A percentile compares a stretch with the other conserved stretches of the same genome.
phyloP scores from a whole-genome alignment of 306 rosid species.

The Parietaria judaica region DNA sequence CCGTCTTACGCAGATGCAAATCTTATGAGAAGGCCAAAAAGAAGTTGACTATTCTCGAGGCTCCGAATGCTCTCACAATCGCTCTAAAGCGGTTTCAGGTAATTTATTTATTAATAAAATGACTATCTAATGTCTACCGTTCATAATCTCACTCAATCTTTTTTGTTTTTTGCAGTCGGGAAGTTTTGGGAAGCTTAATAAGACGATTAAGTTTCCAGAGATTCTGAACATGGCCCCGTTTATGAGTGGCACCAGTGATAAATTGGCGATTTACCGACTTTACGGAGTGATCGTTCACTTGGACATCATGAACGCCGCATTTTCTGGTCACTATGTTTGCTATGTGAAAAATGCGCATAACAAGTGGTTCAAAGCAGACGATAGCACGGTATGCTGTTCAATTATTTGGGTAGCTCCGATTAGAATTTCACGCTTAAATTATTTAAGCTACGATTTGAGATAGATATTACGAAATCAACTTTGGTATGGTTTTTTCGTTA shows the following conservation, averaged over 20 bases:
- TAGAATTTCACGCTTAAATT: not conserved
- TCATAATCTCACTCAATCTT: slow-evolving; percentile 11
- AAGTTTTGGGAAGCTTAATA: slow-evolving; percentile 92
- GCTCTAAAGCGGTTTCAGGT: slow-evolving; percentile 98
- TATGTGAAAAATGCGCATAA: slow-evolving; percentile 77
- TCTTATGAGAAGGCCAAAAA: slow-evolving; percentile 94
- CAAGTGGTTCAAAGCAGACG: slow-evolving; percentile 98
- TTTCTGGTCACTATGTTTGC: slow-evolving; percentile 96
- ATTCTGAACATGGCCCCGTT: slow-evolving; percentile 78
- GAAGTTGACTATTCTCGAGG: slow-evolving; percentile 83
- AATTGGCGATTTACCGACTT: slow-evolving; percentile 70
- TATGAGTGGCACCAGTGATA: slow-evolving; percentile 87
- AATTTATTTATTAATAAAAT: slow-evolving; percentile 15
- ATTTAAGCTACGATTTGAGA: not conserved
- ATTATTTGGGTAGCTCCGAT: not conserved
- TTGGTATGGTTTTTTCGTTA: not conserved
- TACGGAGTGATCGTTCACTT: slow-evolving; percentile 91
- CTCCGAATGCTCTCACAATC: slow-evolving; percentile 89
- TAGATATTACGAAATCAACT: not conserved
- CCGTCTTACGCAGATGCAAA: slow-evolving; percentile 62
- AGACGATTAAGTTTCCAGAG: slow-evolving; percentile 79
- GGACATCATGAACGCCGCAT: slow-evolving; percentile 87
- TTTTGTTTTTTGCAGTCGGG: slow-evolving; percentile 51
- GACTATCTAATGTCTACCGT: slow-evolving; percentile 7
- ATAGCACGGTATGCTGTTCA: slow-evolving; percentile 59